Percentiles rank a stretch among this genome's conserved stretches.
Evolutionary conservation across 148 eudicot species (phyloP).

Genomic region (Rhododendron molle): DNA sequence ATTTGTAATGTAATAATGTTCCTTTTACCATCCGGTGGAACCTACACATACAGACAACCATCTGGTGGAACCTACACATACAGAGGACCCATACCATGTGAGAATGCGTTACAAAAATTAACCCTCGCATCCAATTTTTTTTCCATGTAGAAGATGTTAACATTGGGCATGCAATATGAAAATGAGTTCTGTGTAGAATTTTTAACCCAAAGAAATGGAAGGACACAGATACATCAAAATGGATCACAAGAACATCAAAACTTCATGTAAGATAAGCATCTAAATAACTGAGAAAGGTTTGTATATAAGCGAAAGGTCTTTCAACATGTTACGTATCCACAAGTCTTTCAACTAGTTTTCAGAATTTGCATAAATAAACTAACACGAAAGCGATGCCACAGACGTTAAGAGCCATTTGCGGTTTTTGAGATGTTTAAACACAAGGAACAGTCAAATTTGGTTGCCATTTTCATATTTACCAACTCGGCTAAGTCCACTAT

Average conservation of each 20-base stretch:
- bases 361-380: neutral
- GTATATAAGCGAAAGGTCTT: neutral
- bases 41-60: neutral
- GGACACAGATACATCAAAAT: neutral
- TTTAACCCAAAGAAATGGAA: neutral
- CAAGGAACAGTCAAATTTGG: neutral
- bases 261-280: neutral
- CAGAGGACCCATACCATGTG: neutral
- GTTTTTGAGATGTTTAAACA: slow-evolving; percentile 10
- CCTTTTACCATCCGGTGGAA: neutral
- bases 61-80: neutral
- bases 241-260: neutral
- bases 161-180: neutral
- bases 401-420: slow-evolving; percentile 3
- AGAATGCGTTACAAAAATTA: too few relatives aligned
- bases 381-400: neutral
- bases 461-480: slow-evolving; percentile 7
- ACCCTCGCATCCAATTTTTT: neutral
- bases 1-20: neutral
- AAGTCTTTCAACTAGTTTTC: slow-evolving; percentile 3
- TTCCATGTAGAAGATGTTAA: neutral
- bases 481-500: neutral
- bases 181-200: neutral
- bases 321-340: slow-evolving; percentile 1
- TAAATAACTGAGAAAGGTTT: neutral